Base-by-base conservation (phyloP, 768 basidiomycete genomes). In the Agaricus sinodeliciosus region DNA sequence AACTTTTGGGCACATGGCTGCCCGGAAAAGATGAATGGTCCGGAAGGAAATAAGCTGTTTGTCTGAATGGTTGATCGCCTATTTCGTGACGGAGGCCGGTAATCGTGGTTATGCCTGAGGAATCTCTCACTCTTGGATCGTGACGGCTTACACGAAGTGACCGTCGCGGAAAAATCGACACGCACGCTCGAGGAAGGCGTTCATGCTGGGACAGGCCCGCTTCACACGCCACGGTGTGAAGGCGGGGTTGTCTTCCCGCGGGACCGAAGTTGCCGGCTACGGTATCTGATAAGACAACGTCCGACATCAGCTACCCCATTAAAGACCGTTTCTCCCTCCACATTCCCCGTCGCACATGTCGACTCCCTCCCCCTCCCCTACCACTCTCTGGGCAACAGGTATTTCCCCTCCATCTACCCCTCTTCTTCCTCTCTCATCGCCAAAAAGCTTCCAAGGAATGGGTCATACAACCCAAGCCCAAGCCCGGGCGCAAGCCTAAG, bases 401-500 rank as follows among this genome's bases (percentile, higher is more conserved):
- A 72, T 49, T 68, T 40, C 28, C 22, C 3, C 22, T 19, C 9
- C 22, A 31, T 16, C 22, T n/a, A 43, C 15, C 31, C 48, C 57
- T 31, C 27, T 22, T 26, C 55, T 48, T 59, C 37, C 16, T 50
- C 49, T 39, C 61, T 57, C 50, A 55, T 49, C 43, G 27, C 26
- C 28, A 48, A 6, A 36, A 42, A 89, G 90, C 90, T 26, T 90
- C 88, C n/a, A 90, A 84, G 66, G 87, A 91, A 66, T 93, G 90
- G 90, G 78, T 89, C 56, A 87, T 93, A 59, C 84, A 85, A 19
- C 85, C 90, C 7, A 90, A 87, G 61, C 86, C 89, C 8, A 92
- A 89, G 65, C 90, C 90, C 34, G 90, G 90, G 15, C 76, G 90
- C 43, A 92, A 92, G 71, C 90, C 89, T 15, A 92, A 91, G 78